Conservation (phyloP, 805 yeast species). For the Hanseniaspora nectarophila region DNA sequence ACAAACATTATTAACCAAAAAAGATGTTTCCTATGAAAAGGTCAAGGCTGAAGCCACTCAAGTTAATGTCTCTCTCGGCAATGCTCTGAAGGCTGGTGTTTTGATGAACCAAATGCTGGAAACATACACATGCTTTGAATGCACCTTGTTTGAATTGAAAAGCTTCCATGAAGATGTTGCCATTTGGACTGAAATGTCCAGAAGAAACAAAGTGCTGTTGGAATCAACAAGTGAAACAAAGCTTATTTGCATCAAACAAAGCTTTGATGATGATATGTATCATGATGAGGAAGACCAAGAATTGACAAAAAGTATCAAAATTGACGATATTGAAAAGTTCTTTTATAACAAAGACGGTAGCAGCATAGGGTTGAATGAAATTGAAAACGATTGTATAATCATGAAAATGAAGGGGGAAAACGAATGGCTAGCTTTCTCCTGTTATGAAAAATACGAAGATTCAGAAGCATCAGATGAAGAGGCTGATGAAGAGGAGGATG, state of each 20-base stretch:
- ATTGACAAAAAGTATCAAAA: slow-evolving; percentile 24
- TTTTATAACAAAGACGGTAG: slow-evolving; percentile 5
- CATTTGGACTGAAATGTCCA: slow-evolving; percentile 63
- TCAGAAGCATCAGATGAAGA: not conserved
- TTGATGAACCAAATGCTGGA: not conserved
- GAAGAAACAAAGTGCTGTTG: slow-evolving; percentile 37
- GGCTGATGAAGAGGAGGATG: not conserved
- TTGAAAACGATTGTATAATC: not conserved
- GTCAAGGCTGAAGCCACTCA: not conserved
- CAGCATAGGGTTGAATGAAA: slow-evolving; percentile 6
- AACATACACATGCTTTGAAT: slow-evolving; percentile 1
- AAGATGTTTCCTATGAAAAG: not conserved
- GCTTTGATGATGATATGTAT: slow-evolving; percentile 58
- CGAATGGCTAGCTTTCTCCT: slow-evolving; percentile 1
- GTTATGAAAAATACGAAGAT: not conserved
- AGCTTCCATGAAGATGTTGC: slow-evolving; percentile 15
- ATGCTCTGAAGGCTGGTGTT: slow-evolving; percentile 1
- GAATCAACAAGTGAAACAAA: slow-evolving; percentile 19
- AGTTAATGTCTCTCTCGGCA: not conserved
- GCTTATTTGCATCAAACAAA: slow-evolving; percentile 38
- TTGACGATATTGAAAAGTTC: not conserved
- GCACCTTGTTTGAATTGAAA: not conserved
- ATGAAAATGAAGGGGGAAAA: not conserved
- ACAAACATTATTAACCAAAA: not conserved
- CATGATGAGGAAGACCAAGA: slow-evolving; percentile 43